These are phyloP conservation scores for Fusarium beomiforme DNA, from an alignment of 2,329 filamentous ascomycete genomes.

Conservation along the genomic window DNA sequence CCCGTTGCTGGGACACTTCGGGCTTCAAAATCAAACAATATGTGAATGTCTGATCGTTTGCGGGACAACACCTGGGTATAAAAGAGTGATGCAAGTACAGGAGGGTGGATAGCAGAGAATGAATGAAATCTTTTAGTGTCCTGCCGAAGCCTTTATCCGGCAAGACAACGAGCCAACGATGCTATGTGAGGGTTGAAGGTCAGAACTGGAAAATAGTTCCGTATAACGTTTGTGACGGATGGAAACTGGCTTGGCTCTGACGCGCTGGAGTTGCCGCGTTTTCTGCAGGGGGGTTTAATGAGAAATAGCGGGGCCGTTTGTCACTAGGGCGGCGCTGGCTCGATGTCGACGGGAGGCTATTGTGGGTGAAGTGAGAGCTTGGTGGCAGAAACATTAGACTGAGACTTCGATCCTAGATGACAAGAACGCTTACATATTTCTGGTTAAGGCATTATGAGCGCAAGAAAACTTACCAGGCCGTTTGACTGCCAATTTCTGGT, in stretches of 20 bases:
- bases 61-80: not conserved
- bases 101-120: not conserved
- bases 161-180: conserved; percentile 28
- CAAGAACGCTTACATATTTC: too few species aligned
- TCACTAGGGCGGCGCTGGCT: not conserved
- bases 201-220: conserved; percentile 32
- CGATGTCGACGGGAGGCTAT: not conserved
- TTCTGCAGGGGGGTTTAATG: conserved; percentile 43
- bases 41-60: conserved; percentile 5
- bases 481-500: too few species aligned
- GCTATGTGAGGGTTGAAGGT: conserved; percentile 6
- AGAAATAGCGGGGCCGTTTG: conserved; percentile 27
- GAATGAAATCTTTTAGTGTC: not conserved
- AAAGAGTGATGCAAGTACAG: not conserved
- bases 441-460: too few species aligned
- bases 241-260: conserved; percentile 17
- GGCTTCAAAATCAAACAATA: conserved; percentile 14
- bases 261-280: conserved; percentile 38
- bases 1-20: conserved; percentile 31
- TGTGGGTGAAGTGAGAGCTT: not conserved
- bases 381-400: too few species aligned
- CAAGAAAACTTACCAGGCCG: too few species aligned
- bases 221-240: conserved; percentile 4
- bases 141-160: conserved; percentile 4
- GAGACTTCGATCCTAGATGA: too few species aligned